Percentiles rank a stretch among this genome's conserved stretches.
phyloP scores from a whole-genome alignment of 1,284 basidiomycete genomes.

The Ceraceosorus bombacis region DNA sequence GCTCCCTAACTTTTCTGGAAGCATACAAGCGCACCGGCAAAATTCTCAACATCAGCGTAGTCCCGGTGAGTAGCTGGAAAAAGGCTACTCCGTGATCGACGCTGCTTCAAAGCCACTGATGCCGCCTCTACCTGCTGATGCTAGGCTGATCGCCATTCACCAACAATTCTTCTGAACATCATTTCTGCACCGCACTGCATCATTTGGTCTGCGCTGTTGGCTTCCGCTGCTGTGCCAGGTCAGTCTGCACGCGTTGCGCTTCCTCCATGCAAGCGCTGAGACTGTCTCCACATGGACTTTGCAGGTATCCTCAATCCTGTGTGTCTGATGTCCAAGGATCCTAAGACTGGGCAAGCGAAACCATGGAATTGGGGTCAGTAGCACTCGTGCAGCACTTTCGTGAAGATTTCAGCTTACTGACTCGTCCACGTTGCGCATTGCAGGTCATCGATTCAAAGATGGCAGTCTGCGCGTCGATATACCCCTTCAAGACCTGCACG shows the following conservation, averaged over 20 bases:
- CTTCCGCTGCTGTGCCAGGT: conserved; percentile 45
- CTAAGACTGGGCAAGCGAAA: conserved; percentile 65
- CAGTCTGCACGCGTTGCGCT: not conserved
- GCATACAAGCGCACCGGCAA: conserved; percentile 85
- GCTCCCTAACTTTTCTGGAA: conserved; percentile 90
- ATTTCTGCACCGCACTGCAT: conserved; percentile 82
- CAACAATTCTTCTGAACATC: conserved; percentile 90
- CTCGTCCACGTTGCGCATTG: too few species aligned
- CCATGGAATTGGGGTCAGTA: conserved; percentile 80
- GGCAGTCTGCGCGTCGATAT: conserved; percentile 66
- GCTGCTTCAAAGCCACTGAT: too few species aligned
- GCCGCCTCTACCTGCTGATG: too few species aligned
- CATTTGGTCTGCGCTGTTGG: conserved; percentile 54
- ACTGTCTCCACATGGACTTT: not conserved
- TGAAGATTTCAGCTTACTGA: too few species aligned
- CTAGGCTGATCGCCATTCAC: conserved; percentile 70
- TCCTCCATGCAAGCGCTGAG: not conserved
- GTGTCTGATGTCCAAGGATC: conserved; percentile 82
- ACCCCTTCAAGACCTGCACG: conserved; percentile 78
- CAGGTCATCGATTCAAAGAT: conserved; percentile 43
- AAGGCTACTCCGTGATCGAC: too few species aligned
- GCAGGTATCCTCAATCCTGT: conserved; percentile 53
- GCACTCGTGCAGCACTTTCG: too few species aligned
- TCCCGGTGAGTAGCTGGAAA: conserved; percentile 53
- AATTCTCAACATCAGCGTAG: conserved; percentile 85